phyloP scores from a whole-genome alignment of 1,284 basidiomycete species.

The Veloboletus limbatus region DNA sequence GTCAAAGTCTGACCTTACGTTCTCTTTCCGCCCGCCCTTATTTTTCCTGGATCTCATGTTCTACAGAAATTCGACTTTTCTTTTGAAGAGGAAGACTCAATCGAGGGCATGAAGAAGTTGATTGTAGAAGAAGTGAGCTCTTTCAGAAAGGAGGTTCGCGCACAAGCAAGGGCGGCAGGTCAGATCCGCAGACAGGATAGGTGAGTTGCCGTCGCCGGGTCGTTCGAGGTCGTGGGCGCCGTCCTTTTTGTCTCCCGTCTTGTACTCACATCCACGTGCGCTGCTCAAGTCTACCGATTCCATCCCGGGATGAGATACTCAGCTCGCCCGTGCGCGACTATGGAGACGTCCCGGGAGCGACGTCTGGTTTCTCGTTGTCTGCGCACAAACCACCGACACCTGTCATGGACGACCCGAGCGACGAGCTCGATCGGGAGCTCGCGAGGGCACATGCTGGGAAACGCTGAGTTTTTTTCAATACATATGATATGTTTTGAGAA shows the following conservation, averaged over 20 bases:
- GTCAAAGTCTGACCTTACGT: not conserved
- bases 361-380: conserved; percentile 60
- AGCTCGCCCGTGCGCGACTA: conserved; percentile 70
- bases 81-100: conserved; percentile 96
- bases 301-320: conserved; percentile 75
- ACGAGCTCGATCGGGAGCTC: conserved; percentile 82
- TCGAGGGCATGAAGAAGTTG: conserved; percentile 95
- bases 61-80: conserved; percentile 91
- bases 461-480: conserved; percentile 16
- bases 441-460: conserved; percentile 57
- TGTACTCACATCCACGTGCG: conserved; percentile 9
- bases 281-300: conserved; percentile 62
- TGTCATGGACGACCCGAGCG: conserved; percentile 81
- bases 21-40: conserved; percentile 9
- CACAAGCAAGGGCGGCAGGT: conserved; percentile 65
- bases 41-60: no score
- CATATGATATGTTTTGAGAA: not conserved
- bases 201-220: conserved; percentile 34
- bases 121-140: conserved; percentile 91
- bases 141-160: conserved; percentile 86
- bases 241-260: not conserved
- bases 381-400: conserved; percentile 50
- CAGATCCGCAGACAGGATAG: conserved; percentile 73
- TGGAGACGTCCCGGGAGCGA: conserved; percentile 62
- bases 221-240: not conserved